Percentiles rank a stretch among this genome's conserved stretches.
Evolutionary conservation across 2,329 filamentous ascomycete species (phyloP).

Genomic region (Ophioceras dolichostomum): DNA sequence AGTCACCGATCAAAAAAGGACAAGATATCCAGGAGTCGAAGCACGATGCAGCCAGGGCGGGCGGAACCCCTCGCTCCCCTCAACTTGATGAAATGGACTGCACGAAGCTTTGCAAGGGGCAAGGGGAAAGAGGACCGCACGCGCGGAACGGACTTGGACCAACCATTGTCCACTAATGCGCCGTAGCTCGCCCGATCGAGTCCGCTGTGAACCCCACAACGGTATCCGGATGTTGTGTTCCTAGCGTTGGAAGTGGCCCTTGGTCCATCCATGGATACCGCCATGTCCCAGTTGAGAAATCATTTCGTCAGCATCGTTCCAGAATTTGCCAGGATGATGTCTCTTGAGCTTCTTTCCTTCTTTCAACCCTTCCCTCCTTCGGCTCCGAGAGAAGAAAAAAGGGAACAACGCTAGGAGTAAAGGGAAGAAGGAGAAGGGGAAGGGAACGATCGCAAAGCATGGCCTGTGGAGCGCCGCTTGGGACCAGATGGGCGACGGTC

Average conservation of each 20-base stretch:
- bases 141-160: background rate
- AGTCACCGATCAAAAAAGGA: too few species aligned
- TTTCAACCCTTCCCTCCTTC: too few species aligned
- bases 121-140: background rate
- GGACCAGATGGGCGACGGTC: too few species aligned
- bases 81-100: too few species aligned
- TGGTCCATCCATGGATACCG: background rate
- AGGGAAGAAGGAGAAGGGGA: too few species aligned
- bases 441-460: too few species aligned
- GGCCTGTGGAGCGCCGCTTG: too few species aligned
- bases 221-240: background rate
- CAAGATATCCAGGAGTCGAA: background rate
- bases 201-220: background rate
- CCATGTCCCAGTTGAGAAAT: background rate
- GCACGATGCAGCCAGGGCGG: background rate
- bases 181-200: background rate
- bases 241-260: background rate
- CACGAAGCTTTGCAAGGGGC: too few species aligned
- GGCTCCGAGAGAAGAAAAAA: too few species aligned
- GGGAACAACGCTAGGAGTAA: too few species aligned
- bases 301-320: background rate
- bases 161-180: background rate
- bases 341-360: too few species aligned
- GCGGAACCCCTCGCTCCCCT: background rate
- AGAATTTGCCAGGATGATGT: too few species aligned